Evolutionary conservation across 2,329 filamentous ascomycete species (phyloP).

Genomic region (Pseudocercospora fuligena): DNA sequence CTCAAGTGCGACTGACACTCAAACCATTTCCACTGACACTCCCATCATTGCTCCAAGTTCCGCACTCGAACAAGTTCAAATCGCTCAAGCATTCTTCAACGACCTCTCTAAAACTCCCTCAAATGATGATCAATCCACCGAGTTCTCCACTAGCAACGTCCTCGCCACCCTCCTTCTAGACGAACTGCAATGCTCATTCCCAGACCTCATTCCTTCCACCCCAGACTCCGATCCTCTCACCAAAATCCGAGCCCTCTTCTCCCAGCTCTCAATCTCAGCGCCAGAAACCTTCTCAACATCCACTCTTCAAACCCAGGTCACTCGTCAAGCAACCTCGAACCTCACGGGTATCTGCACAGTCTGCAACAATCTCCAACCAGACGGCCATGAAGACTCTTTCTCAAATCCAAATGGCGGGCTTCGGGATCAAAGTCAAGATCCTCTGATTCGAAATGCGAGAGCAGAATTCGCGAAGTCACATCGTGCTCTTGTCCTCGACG

Average conservation of each 20-base stretch:
- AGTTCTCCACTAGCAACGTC: neutral
- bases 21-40: neutral
- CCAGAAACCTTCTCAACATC: neutral
- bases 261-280: neutral
- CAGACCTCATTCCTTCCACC: neutral
- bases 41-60: too few relatives aligned
- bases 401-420: neutral
- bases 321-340: neutral
- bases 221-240: neutral
- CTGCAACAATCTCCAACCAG: neutral
- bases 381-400: neutral
- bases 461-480: neutral
- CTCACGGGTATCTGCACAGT: neutral
- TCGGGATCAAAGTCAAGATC: neutral
- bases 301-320: neutral
- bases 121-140: neutral
- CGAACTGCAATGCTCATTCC: neutral
- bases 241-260: neutral
- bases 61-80: too few relatives aligned
- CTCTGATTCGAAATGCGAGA: neutral
- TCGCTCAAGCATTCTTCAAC: neutral
- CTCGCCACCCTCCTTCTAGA: neutral
- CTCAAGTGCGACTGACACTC: neutral
- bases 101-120: neutral
- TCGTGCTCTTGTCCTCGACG: neutral